Conservation (phyloP, 345 rosid species). For the Aquilaria yunnanensis region DNA sequence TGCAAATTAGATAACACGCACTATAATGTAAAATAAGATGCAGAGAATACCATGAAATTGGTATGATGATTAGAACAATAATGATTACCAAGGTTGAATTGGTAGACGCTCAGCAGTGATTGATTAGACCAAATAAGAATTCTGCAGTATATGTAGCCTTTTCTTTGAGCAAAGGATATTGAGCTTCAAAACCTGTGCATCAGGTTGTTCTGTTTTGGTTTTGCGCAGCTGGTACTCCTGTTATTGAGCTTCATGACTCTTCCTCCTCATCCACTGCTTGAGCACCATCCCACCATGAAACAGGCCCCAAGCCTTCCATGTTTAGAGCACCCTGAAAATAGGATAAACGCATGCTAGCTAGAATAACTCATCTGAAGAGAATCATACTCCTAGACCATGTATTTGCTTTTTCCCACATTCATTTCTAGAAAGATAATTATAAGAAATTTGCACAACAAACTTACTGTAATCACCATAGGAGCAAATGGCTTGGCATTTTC, state of each 20-base stretch:
- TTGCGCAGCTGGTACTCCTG: too few relatives aligned
- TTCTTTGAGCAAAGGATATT: too few relatives aligned
- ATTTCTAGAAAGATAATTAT: constrained; percentile 2
- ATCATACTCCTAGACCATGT: neutral
- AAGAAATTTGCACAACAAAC: constrained; percentile 21
- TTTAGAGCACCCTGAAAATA: constrained; percentile 60
- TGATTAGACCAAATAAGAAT: too few relatives aligned
- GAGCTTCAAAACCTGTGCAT: too few relatives aligned
- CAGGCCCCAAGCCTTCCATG: constrained; percentile 70
- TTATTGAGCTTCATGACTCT: neutral
- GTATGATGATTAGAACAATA: too few relatives aligned
- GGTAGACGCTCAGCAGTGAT: too few relatives aligned
- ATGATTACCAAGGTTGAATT: too few relatives aligned
- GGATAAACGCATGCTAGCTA: neutral
- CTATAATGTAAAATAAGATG: too few relatives aligned
- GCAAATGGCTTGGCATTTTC: constrained; percentile 74
- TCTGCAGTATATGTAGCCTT: too few relatives aligned
- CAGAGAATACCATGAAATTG: too few relatives aligned
- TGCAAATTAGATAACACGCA: too few relatives aligned
- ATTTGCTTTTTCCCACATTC: neutral
- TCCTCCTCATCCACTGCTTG: constrained; percentile 19
- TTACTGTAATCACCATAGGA: constrained; percentile 79
- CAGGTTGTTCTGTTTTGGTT: too few relatives aligned
- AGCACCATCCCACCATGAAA: constrained; percentile 73
- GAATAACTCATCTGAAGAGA: neutral